Base-by-base conservation (phyloP, 2,329 filamentous ascomycete genomes). In the Aureobasidium musti region DNA sequence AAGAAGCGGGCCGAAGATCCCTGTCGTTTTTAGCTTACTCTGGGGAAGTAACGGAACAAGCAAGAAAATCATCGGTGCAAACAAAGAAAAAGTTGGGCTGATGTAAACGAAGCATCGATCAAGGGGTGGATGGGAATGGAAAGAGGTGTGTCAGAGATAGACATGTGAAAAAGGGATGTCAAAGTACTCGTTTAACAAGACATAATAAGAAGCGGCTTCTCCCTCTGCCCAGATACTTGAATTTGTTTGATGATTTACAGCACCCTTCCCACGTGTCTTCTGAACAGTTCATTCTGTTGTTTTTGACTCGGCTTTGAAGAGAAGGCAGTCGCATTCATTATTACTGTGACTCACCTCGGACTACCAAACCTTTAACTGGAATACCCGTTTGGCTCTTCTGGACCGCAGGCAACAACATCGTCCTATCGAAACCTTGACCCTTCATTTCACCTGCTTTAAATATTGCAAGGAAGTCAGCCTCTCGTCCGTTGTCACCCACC, bases 41-140 rank as follows among this genome's bases (percentile, higher is more conserved):
- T 64, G 61, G 61, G 61, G 61, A 64, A 64, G 60, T 23, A 30
- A 49, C 61, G 61, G 61, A 64, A 64, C 61, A 63, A 63, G 59
- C 47, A 63, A 63, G 47, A 52, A 61, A 63, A 39, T 14, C 47
- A 45, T 45, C 49, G 49, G 13, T 23, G 21, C 45, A 63, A 37
- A 64, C 61, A 64, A 64, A 54, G 49, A 64, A 45, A 54, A 45
- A 45, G 28, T 49, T 28, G 33, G 43, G 47, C 59, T 49, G 45
- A 11, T 37, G 33, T 35, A 33, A 30, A 39, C 26, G 47, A 52
- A 41, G 59, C 57, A 61, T 61, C 43, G 57, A 37, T 61, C 57
- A 61, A 61, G 57, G 57, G 57, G 54, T 59, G 54, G 39, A 59
- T 45, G 54, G 39, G 54, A 59, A 45, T 30, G 54, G 57, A 49